Conservation (phyloP, 2,329 filamentous ascomycete genomes). For the Trichothecium roseum region DNA sequence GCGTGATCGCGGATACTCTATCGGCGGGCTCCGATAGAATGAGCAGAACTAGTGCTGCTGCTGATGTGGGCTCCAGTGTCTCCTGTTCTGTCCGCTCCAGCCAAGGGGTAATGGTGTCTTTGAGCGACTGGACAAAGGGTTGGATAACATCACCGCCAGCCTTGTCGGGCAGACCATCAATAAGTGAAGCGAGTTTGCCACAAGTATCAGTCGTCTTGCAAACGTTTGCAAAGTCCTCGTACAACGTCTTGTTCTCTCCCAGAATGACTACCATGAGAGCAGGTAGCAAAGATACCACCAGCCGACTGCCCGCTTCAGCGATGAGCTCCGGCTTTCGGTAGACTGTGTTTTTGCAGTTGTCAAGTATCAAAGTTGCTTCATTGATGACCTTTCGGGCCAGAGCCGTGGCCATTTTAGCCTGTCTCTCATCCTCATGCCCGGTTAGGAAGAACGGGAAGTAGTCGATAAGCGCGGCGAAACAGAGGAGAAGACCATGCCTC, state of each 20-base stretch:
- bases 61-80: slow-evolving; percentile 35
- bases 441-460: slow-evolving; percentile 21
- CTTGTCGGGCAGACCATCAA: too few relatives aligned
- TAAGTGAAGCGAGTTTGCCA: too few relatives aligned
- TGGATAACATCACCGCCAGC: too few relatives aligned
- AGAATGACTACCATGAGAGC: slow-evolving; percentile 29
- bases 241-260: background rate
- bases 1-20: slow-evolving; percentile 26
- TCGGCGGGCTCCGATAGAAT: slow-evolving; percentile 27
- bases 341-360: slow-evolving; percentile 27
- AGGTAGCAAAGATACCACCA: slow-evolving; percentile 44
- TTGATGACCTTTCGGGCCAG: slow-evolving; percentile 18
- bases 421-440: background rate
- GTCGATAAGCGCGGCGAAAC: slow-evolving; percentile 49
- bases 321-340: slow-evolving; percentile 55
- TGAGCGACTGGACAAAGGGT: too few relatives aligned
- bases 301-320: slow-evolving; percentile 48
- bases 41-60: slow-evolving; percentile 39
- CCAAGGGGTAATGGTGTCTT: slow-evolving; percentile 20
- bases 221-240: background rate
- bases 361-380: slow-evolving; percentile 24
- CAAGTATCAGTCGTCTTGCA: too few relatives aligned
- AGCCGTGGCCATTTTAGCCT: slow-evolving; percentile 2
- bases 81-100: slow-evolving; percentile 40
- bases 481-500: slow-evolving; percentile 55